Base-by-base conservation (phyloP, 371 early-diverging fungal genomes). In the Syncephalis fuscata region DNA sequence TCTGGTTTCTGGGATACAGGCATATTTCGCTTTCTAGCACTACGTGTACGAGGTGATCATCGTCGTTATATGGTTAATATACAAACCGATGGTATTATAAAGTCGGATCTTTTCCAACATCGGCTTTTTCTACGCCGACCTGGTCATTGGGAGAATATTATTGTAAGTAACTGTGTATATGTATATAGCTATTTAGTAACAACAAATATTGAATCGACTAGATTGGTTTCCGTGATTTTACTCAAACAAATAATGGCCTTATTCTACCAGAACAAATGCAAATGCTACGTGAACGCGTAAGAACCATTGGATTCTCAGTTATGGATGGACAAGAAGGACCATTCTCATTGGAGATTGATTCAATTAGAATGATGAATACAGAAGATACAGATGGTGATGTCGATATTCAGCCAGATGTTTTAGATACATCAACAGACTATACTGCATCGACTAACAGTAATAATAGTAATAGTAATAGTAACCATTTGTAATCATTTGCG, bases 191-290 rank as follows among this genome's bases (percentile, higher is more conserved):
- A 37, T 50, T 43, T 36, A n/a, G n/a, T 21, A 23, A 21, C 38
- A 4, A 19, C 43, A 9, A 19, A 20, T 27, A 10, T 21, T 37
- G 20, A n/a, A 15, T 16, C 2, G 14, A 38, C 15, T 63, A 88
- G 78, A 82, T 94, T 46, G 92, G 92, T 4, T 89, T 92, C 59
- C 74, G 76, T 27, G 86, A 88, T 57, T 94, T 94, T 58, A 80
- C 90, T 21, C 67, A 89, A 45, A 92, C 92, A 2, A 81, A 79
- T 55, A 81, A 91, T 51, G 89, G 92, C 22, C 73, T 77, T 48
- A 74, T 86, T 46, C 80, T 88, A 51, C 80, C 85, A 40, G 71
- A 80, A 16, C 91, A 94, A 58, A 68, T 87, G 16, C 70, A 71
- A 15, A 88, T 94, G 81, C 77, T 76, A 52, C 70, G 90, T 27